Conservation (phyloP, 441 rosid species). For the Populus hybrid region DNA sequence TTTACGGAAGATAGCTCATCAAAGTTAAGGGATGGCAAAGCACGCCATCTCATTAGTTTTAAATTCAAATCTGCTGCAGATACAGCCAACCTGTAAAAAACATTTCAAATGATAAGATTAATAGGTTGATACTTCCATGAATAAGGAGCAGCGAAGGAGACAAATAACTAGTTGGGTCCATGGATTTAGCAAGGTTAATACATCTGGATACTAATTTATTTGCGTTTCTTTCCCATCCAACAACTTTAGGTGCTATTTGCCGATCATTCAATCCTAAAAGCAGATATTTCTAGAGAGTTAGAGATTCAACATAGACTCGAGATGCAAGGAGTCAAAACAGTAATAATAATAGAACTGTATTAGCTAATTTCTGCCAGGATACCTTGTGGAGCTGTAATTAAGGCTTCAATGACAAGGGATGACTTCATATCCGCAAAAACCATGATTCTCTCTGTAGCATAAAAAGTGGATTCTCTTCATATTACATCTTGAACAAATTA, state of each 20-base stretch:
- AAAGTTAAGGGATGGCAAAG: constrained; percentile 82
- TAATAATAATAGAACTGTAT: constrained; percentile 25
- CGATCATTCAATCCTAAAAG: constrained; percentile 48
- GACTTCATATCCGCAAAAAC: constrained; percentile 73
- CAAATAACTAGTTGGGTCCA: constrained; percentile 81
- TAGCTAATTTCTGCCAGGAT: constrained; percentile 41
- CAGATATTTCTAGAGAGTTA: constrained; percentile 9
- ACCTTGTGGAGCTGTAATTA: no score
- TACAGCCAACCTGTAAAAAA: constrained; percentile 63
- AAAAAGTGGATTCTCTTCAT: constrained; percentile 61
- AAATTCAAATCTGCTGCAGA: constrained; percentile 94
- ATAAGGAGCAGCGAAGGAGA: constrained; percentile 5
- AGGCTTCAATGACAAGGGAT: constrained; percentile 87
- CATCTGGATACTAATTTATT: constrained; percentile 58
- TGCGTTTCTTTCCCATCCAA: constrained; percentile 87
- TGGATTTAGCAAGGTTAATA: constrained; percentile 81
- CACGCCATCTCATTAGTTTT: constrained; percentile 96
- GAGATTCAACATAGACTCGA: not conserved
- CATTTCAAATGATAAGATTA: constrained; percentile 12
- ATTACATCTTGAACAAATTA: constrained; percentile 74
- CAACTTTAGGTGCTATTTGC: constrained; percentile 51
- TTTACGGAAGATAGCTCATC: constrained; percentile 60
- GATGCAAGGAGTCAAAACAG: constrained; percentile 11
- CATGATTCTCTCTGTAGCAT: constrained; percentile 85
- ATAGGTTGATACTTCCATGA: constrained; percentile 3